These are phyloP conservation scores for Umbelopsis isabellina DNA, from an alignment of 192 early-diverging fungal species.

Conservation along the genomic window DNA sequence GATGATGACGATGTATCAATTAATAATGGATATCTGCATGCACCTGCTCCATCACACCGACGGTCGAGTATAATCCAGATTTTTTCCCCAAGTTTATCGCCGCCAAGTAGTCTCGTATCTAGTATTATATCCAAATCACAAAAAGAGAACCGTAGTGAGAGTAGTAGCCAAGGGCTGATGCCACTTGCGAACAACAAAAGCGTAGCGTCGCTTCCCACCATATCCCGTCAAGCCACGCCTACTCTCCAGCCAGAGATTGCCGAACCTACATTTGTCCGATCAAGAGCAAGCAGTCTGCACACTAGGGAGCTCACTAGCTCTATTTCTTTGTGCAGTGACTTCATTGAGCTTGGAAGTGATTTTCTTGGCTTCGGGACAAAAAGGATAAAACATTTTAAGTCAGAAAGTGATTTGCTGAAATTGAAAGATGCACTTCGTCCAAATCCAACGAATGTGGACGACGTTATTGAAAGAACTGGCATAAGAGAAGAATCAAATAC, in stretches of 20 bases:
- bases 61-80: neutral
- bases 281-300: neutral
- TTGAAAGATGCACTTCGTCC: neutral
- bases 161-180: neutral
- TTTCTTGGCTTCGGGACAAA: neutral
- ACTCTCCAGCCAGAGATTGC: conserved; percentile 28
- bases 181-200: neutral
- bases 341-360: neutral
- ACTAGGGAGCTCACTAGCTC: neutral
- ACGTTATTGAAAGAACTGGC: neutral
- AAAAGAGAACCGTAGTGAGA: neutral
- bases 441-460: neutral
- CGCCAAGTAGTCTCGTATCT: neutral
- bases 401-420: conserved; percentile 29
- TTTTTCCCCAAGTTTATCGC: neutral
- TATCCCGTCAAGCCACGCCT: conserved; percentile 11
- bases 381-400: conserved; percentile 32
- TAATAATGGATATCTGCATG: too few relatives aligned
- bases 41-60: too few relatives aligned
- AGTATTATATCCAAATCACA: neutral
- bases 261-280: conserved; percentile 32
- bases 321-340: neutral
- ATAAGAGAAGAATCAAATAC: too few relatives aligned
- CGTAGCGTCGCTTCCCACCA: neutral
- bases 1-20: too few relatives aligned